Evolutionary conservation across 768 basidiomycete species (phyloP).

Genomic region (Paxillus ammoniavirescens): DNA sequence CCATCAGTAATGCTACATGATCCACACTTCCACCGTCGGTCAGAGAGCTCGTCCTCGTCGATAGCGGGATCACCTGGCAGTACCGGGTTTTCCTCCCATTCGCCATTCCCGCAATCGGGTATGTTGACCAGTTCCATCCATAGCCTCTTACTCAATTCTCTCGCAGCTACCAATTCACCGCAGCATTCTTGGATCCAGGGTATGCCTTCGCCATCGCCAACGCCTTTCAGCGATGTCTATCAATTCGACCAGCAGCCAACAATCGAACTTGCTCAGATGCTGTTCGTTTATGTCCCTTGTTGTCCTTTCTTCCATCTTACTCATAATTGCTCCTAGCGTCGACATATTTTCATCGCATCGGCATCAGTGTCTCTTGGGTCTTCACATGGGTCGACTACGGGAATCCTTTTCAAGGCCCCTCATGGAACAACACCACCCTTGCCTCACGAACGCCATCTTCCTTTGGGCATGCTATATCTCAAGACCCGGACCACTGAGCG

Average conservation of each 20-base stretch:
- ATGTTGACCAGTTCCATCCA: slow-evolving; percentile 10
- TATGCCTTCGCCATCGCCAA: slow-evolving; percentile 50
- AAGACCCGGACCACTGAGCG: slow-evolving; percentile 63
- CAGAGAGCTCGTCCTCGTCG: slow-evolving; percentile 54
- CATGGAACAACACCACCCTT: slow-evolving; percentile 69
- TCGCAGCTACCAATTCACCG: slow-evolving; percentile 46
- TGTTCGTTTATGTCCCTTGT: slow-evolving; percentile 43
- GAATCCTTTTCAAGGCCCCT: slow-evolving; percentile 54
- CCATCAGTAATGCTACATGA: slow-evolving; percentile 71
- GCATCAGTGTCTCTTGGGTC: slow-evolving; percentile 69
- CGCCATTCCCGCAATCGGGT: slow-evolving; percentile 59
- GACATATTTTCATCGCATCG: slow-evolving; percentile 76
- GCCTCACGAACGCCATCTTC: slow-evolving; percentile 77
- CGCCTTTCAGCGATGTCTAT: slow-evolving; percentile 51
- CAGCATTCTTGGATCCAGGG: slow-evolving; percentile 50
- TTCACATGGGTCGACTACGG: slow-evolving; percentile 64
- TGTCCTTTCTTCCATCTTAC: not conserved
- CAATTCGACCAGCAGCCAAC: slow-evolving; percentile 48
- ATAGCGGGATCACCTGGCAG: slow-evolving; percentile 50
- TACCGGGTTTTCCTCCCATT: slow-evolving; percentile 51
- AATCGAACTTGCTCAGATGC: slow-evolving; percentile 61
- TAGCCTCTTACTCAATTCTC: slow-evolving; percentile 7
- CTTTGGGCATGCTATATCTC: slow-evolving; percentile 84
- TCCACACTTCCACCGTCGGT: slow-evolving; percentile 47
- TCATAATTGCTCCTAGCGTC: slow-evolving; percentile 42